phyloP scores from a whole-genome alignment of 228 moss, liverwort and hornwort species.

The Sphagnum magellanicum region DNA sequence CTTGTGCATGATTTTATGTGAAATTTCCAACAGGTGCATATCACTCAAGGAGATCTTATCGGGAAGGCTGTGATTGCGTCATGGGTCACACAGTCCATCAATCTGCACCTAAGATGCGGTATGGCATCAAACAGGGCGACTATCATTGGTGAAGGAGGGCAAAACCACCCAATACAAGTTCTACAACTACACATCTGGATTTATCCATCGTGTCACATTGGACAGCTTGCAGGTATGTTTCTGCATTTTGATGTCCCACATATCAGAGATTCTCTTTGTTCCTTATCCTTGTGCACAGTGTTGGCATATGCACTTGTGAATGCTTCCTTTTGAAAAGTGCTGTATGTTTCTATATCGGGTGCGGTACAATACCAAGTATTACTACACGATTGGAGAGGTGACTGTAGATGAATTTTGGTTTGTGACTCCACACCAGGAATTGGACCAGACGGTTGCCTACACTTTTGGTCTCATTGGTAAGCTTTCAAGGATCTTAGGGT shows the following conservation, averaged over 20 bases:
- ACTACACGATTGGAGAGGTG: constrained; percentile 54
- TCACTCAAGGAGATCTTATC: constrained; percentile 65
- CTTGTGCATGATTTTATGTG: too few relatives aligned
- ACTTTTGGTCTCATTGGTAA: constrained; percentile 83
- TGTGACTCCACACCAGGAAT: constrained; percentile 57
- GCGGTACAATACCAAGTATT: constrained; percentile 66
- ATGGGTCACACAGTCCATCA: constrained; percentile 18
- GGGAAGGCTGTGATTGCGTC: constrained; percentile 76
- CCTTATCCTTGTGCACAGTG: too few relatives aligned
- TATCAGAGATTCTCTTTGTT: too few relatives aligned
- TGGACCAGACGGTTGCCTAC: constrained; percentile 58
- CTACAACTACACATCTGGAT: constrained; percentile 86
- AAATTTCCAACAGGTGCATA: too few relatives aligned
- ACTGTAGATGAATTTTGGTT: constrained; percentile 70
- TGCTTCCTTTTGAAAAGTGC: too few relatives aligned
- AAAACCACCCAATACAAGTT: constrained; percentile 42
- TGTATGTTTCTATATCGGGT: not conserved
- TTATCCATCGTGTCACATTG: constrained; percentile 65
- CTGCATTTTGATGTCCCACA: too few relatives aligned
- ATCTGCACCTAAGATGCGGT: constrained; percentile 26
- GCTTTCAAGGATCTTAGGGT: constrained; percentile 2
- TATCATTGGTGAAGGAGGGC: constrained; percentile 32
- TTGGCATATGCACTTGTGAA: too few relatives aligned
- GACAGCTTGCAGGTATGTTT: constrained; percentile 42
- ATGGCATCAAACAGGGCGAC: constrained; percentile 34